Percentiles rank a stretch among this genome's conserved stretches.
These are phyloP conservation scores for Balamuthia mandrillaris DNA, from an alignment of 208 protist species.

Conservation along the genomic window DNA sequence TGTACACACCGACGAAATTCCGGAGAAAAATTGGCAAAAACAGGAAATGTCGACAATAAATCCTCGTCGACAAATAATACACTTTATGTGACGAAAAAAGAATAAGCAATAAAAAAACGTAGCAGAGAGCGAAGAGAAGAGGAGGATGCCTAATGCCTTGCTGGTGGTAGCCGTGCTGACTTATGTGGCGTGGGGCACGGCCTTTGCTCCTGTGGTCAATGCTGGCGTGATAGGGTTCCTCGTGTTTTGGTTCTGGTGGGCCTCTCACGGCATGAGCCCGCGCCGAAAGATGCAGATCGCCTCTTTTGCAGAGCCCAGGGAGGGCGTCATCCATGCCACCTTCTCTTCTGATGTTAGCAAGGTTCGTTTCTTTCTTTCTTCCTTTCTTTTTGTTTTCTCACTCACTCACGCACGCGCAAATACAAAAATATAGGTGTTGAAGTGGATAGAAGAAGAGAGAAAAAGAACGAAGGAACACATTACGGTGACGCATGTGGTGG, in stretches of 20 bases:
- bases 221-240: background rate
- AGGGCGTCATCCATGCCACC: conserved; percentile 21
- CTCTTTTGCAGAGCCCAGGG: background rate
- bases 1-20: too few relatives aligned
- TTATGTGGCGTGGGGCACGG: background rate
- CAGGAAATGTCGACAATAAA: too few relatives aligned
- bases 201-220: background rate
- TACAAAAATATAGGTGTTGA: background rate
- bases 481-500: conserved; percentile 17
- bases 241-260: conserved; percentile 26
- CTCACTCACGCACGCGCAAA: background rate
- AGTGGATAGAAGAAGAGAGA: conserved; percentile 14
- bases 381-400: too few relatives aligned
- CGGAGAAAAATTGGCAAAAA: too few relatives aligned
- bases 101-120: too few relatives aligned
- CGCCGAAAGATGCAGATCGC: conserved; percentile 21
- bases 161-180: background rate
- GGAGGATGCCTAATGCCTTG: too few relatives aligned
- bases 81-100: too few relatives aligned
- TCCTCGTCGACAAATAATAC: too few relatives aligned
- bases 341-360: conserved; percentile 23
- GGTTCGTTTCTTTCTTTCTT: background rate
- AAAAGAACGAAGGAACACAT: background rate
- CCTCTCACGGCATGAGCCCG: background rate
- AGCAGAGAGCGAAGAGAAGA: too few relatives aligned